A percentile compares a stretch with the other conserved stretches of the same genome.
These are phyloP conservation scores for Fusarium sp. DNA, from an alignment of 2,329 filamentous ascomycete species.

Conservation along the genomic window DNA sequence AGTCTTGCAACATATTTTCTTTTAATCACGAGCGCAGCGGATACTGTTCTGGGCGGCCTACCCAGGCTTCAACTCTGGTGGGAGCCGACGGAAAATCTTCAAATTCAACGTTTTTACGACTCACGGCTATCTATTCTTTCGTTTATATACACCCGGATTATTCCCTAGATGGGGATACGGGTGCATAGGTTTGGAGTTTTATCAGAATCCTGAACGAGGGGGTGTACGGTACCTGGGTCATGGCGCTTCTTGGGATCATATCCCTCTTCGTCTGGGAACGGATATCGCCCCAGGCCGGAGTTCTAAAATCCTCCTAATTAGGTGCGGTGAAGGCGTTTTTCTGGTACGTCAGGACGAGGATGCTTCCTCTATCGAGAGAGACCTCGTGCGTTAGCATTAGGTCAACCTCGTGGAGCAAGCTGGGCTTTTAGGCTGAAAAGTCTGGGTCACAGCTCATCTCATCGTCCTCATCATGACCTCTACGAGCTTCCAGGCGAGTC, in stretches of 20 bases:
- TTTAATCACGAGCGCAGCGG: slow-evolving; percentile 1
- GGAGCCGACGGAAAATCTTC: not conserved
- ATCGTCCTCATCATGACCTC: not conserved
- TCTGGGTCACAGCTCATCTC: not conserved
- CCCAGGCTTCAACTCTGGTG: not conserved
- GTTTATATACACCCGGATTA: not conserved
- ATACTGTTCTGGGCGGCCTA: not conserved
- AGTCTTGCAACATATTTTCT: slow-evolving; percentile 4
- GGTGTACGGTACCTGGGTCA: not conserved
- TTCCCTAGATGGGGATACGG: not conserved
- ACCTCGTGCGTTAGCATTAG: not conserved
- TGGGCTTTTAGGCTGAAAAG: not conserved
- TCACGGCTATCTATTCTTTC: not conserved
- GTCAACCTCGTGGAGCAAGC: not conserved
- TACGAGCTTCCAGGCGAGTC: not conserved
- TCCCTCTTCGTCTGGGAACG: not conserved
- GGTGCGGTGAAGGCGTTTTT: not conserved
- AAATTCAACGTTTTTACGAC: not conserved
- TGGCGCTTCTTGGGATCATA: not conserved
- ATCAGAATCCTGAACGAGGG: not conserved
- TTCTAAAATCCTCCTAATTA: not conserved
- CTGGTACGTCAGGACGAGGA: not conserved
- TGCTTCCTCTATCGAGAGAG: not conserved
- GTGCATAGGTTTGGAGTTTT: slow-evolving; percentile 2
- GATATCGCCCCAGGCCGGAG: not conserved